A percentile compares a stretch with the other conserved stretches of the same genome.
These are phyloP conservation scores for Blastocystis sp. DNA, from an alignment of 352 stramenopile genomes.

Conservation along the genomic window DNA sequence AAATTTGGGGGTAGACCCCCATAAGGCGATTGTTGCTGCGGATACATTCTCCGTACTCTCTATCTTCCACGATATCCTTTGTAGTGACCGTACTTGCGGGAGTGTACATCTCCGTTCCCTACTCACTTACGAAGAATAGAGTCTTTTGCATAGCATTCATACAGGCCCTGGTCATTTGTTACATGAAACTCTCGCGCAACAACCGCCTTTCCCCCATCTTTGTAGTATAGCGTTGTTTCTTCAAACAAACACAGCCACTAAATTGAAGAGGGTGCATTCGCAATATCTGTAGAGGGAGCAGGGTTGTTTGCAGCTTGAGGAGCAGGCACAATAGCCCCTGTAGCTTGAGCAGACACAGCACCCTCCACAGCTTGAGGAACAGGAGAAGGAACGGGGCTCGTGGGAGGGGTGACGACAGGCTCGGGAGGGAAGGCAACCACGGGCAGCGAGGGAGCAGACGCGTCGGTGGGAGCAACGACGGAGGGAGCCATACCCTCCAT, in stretches of 20 bases:
- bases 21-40: not conserved
- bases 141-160: conserved; percentile 24
- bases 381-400: no score
- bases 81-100: conserved; percentile 27
- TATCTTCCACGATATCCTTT: not conserved
- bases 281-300: no score
- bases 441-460: no score
- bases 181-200: conserved; percentile 37
- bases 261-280: no score
- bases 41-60: conserved; percentile 21
- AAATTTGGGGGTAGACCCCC: no score
- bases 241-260: not conserved
- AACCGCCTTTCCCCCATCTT: conserved; percentile 44
- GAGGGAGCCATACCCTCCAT: not conserved
- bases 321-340: no score
- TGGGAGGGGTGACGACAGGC: no score
- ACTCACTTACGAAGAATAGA: conserved; percentile 38
- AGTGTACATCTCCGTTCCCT: conserved; percentile 65
- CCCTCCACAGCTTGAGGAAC: no score
- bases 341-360: no score
- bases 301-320: no score
- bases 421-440: no score
- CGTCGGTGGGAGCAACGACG: not conserved
- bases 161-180: conserved; percentile 49
- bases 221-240: conserved; percentile 46